A percentile compares a stretch with the other conserved stretches of the same genome.
These are phyloP conservation scores for Pseudozyma sp. DNA, from an alignment of 1,284 basidiomycete species.

Conservation along the genomic window DNA sequence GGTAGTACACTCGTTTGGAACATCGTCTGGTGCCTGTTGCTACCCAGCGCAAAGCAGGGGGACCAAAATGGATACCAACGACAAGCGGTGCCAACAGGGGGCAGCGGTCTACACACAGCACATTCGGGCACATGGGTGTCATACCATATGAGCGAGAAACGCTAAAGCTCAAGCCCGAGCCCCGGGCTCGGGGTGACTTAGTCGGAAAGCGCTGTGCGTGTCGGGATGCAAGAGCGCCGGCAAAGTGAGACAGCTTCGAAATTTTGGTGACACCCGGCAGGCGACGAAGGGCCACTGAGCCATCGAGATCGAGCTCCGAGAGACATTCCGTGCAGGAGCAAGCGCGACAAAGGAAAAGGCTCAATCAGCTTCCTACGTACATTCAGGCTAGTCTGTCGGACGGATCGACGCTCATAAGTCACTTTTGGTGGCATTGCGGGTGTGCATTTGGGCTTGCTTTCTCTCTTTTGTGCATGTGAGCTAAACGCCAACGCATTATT, in stretches of 20 bases:
- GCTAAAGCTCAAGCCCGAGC: background rate
- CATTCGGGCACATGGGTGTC: background rate
- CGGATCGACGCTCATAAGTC: too few relatives aligned
- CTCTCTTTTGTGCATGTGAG: too few relatives aligned
- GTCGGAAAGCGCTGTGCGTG: background rate
- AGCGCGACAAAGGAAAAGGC: background rate
- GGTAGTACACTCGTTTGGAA: background rate
- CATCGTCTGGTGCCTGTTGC: too few relatives aligned
- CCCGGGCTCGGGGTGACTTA: conserved; percentile 10
- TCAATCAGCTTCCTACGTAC: background rate
- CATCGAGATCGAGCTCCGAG: conserved; percentile 2
- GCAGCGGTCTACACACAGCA: conserved; percentile 2
- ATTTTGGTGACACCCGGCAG: conserved; percentile 15
- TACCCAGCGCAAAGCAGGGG: too few relatives aligned
- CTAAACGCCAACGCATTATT: too few relatives aligned
- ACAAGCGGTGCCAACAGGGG: background rate
- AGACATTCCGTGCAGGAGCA: background rate
- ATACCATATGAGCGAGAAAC: conserved; percentile 4
- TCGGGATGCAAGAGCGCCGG: conserved; percentile 16
- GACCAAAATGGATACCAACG: too few relatives aligned
- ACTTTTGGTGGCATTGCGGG: too few relatives aligned
- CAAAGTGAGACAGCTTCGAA: conserved; percentile 38
- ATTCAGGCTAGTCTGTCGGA: too few relatives aligned
- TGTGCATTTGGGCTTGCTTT: too few relatives aligned
- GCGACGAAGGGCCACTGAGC: conserved; percentile 7